Conservation (phyloP, 108 stramenopile genomes). For the Skeletonema menzelii region DNA sequence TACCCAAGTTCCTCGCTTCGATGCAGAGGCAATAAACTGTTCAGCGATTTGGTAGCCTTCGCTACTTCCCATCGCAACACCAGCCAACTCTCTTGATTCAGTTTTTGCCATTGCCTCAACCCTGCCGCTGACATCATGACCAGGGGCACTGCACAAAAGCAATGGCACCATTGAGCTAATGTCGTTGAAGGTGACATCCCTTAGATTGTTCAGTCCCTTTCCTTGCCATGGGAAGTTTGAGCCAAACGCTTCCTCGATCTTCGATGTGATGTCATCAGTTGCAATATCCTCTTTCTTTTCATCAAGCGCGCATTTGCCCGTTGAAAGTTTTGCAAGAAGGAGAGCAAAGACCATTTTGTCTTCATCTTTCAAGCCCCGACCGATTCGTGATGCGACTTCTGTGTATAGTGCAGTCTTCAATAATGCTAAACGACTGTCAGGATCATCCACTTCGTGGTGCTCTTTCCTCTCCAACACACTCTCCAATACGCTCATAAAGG, state of each 20-base stretch:
- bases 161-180: conserved; percentile 73
- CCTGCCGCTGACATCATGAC: conserved; percentile 96
- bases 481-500: conserved; percentile 85
- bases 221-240: conserved; percentile 89
- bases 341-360: conserved; percentile 95
- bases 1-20: conserved; percentile 95
- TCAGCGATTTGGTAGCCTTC: conserved; percentile 93
- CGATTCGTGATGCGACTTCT: conserved; percentile 88
- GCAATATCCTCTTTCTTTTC: conserved; percentile 13
- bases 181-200: conserved; percentile 71
- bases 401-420: conserved; percentile 73
- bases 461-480: conserved; percentile 56
- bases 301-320: conserved; percentile 36
- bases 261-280: conserved; percentile 54
- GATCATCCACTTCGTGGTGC: conserved; percentile 27
- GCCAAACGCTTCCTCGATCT: conserved; percentile 66
- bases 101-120: conserved; percentile 91
- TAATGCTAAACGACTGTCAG: conserved; percentile 50
- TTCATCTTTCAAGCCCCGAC: conserved; percentile 82
- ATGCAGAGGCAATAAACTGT: conserved; percentile 65
- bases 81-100: conserved; percentile 64
- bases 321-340: conserved; percentile 79
- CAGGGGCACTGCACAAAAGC: conserved; percentile 92
- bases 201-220: conserved; percentile 83
- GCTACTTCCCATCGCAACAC: conserved; percentile 95